Evolutionary conservation across 2,329 filamentous ascomycete species (phyloP).

Genomic region (Colletotrichum siamense): DNA sequence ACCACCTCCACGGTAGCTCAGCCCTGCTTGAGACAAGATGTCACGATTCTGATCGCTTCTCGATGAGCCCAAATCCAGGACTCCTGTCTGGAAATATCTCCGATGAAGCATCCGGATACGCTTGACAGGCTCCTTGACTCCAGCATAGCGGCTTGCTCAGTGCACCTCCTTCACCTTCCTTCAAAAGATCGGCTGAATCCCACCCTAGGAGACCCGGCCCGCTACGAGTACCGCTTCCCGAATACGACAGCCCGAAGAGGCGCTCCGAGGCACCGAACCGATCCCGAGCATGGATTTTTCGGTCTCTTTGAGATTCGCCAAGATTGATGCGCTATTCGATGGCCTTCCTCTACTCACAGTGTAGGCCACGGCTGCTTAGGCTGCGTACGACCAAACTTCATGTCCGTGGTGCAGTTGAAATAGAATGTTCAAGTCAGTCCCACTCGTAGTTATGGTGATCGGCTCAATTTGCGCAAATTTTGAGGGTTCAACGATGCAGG

Average conservation of each 20-base stretch:
- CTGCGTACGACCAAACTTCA: no score
- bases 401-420: no score
- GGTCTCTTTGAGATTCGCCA: no score
- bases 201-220: constrained; percentile 72
- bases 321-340: no score
- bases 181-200: constrained; percentile 75
- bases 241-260: constrained; percentile 48
- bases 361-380: no score
- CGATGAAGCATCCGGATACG: constrained; percentile 46
- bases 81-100: not conserved
- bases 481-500: no score
- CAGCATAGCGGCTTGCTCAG: constrained; percentile 49
- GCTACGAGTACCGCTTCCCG: constrained; percentile 65
- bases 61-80: not conserved
- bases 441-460: no score
- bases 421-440: no score
- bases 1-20: not conserved
- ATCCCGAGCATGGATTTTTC: no score
- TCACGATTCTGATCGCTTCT: not conserved
- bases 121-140: constrained; percentile 63
- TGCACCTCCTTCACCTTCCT: constrained; percentile 68
- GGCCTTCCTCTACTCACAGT: no score
- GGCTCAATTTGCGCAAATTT: no score
- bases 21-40: not conserved
- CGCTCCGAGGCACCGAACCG: constrained; percentile 38